phyloP scores from a whole-genome alignment of 73 alveolate species.

The Strombidium stylifer region DNA sequence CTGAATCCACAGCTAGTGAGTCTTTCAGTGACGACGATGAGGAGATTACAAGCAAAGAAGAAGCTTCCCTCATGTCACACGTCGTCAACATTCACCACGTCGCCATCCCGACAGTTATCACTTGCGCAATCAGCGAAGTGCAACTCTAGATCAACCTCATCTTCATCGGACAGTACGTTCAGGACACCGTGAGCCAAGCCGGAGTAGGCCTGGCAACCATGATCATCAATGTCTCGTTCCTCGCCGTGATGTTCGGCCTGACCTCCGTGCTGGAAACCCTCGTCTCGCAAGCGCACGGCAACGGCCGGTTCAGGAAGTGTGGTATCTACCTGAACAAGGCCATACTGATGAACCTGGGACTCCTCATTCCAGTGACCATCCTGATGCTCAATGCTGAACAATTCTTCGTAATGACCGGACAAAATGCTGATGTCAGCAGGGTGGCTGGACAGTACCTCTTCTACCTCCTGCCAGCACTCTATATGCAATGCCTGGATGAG shows the following conservation, averaged over 20 bases:
- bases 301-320: conserved; percentile 8
- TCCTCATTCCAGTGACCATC: conserved; percentile 1
- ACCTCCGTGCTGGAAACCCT: conserved; percentile 32
- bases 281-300: conserved; percentile 33
- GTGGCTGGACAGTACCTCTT: conserved; percentile 12
- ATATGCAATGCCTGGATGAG: conserved; percentile 1
- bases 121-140: no score
- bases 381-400: conserved; percentile 3
- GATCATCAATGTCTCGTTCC: conserved; percentile 5
- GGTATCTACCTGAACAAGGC: conserved; percentile 33
- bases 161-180: no score
- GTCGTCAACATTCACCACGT: no score
- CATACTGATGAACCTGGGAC: background rate
- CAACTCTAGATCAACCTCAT: no score
- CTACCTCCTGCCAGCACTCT: conserved; percentile 16
- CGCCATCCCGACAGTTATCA: no score
- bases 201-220: conserved; percentile 35
- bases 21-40: no score
- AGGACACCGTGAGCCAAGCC: conserved; percentile 18
- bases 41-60: no score
- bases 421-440: background rate
- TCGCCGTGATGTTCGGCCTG: conserved; percentile 23
- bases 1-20: no score
- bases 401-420: background rate
- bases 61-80: no score